These are phyloP conservation scores for Lichtheimia ramosa DNA, from an alignment of 371 early-diverging fungal genomes.

Conservation along the genomic window DNA sequence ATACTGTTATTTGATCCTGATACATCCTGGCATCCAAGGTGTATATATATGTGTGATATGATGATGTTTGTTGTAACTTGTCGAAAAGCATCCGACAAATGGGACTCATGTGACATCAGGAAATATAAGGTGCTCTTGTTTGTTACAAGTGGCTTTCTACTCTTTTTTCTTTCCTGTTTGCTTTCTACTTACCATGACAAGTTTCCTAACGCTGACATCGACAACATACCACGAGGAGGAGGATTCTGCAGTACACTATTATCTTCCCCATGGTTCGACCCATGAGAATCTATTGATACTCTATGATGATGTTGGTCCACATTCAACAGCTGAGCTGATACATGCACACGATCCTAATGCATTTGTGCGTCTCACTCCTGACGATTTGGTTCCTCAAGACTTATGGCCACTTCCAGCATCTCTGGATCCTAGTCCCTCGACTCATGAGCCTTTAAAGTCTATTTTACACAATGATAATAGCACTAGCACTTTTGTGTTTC, in stretches of 20 bases:
- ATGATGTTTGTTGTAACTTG: too few relatives aligned
- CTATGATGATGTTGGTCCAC: background rate
- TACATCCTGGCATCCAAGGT: too few relatives aligned
- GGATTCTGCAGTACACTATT: background rate
- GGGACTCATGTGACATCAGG: too few relatives aligned
- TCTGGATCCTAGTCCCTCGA: background rate
- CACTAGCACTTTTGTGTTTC: too few relatives aligned
- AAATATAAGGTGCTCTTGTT: too few relatives aligned
- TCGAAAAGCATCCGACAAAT: too few relatives aligned
- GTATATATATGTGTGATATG: too few relatives aligned
- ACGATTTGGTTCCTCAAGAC: background rate
- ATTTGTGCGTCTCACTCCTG: constrained; percentile 7
- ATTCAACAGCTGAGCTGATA: constrained; percentile 8
- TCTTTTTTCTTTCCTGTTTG: constrained; percentile 1
- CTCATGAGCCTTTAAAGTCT: background rate
- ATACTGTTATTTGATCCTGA: too few relatives aligned
- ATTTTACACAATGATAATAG: background rate
- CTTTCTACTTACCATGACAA: background rate
- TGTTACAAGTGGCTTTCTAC: background rate
- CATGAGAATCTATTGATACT: background rate
- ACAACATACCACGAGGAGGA: background rate
- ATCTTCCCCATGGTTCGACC: background rate
- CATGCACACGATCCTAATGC: background rate
- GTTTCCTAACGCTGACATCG: background rate
- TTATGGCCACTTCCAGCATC: background rate